These are phyloP conservation scores for Botryobasidium botryosum DNA, from an alignment of 768 basidiomycete species.

Conservation along the genomic window DNA sequence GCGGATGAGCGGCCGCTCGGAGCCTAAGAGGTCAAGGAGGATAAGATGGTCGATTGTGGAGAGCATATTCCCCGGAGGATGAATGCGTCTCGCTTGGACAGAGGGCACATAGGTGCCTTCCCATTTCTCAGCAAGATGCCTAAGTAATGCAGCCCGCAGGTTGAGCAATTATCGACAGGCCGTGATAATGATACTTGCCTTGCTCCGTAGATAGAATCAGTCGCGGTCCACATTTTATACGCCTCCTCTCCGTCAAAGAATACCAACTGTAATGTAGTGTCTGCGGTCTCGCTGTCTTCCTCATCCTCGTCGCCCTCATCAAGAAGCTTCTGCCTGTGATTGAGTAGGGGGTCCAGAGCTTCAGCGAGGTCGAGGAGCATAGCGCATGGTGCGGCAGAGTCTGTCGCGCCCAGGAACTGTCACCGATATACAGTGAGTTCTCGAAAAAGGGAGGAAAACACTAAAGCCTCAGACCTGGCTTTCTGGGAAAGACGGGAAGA, in stretches of 20 bases:
- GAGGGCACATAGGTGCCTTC: conserved; percentile 44
- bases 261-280: conserved; percentile 78
- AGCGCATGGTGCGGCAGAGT: conserved; percentile 90
- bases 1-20: conserved; percentile 50
- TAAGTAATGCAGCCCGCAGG: conserved; percentile 17
- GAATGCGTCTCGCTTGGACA: conserved; percentile 26
- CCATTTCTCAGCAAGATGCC: conserved; percentile 86
- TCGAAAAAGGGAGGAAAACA: conserved; percentile 6
- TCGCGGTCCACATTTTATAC: conserved; percentile 72
- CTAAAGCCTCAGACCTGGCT: conserved; percentile 42
- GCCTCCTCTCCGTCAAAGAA: conserved; percentile 99
- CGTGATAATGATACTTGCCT: conserved; percentile 32
- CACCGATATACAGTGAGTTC: conserved; percentile 5
- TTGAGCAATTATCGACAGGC: not conserved
- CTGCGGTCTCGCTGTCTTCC: conserved; percentile 56
- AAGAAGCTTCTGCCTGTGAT: conserved; percentile 37
- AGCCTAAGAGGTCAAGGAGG: conserved; percentile 82
- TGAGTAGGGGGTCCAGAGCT: conserved; percentile 54
- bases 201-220: conserved; percentile 90
- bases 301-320: conserved; percentile 36
- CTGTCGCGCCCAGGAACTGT: conserved; percentile 93
- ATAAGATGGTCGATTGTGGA: conserved; percentile 78
- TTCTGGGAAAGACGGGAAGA: conserved; percentile 46
- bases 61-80: conserved; percentile 43
- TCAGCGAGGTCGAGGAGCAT: conserved; percentile 89